phyloP scores from a whole-genome alignment of 2,329 filamentous ascomycete species.

The Fusarium irregulare region DNA sequence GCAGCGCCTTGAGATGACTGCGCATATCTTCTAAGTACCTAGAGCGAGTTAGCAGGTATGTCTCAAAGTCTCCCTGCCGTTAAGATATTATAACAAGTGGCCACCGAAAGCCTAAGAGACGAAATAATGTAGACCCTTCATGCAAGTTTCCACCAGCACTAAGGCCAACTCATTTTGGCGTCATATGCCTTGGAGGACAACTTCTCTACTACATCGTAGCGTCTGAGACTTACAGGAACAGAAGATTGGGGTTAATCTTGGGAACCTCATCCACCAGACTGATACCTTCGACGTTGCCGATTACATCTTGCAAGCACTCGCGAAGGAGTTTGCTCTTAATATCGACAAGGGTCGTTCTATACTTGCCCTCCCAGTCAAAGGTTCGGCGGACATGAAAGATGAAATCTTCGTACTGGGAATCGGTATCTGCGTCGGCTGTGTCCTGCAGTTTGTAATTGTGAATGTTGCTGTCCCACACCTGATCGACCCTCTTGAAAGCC shows the following conservation, averaged over 20 bases:
- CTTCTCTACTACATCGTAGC: background rate
- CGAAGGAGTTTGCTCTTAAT: constrained; percentile 86
- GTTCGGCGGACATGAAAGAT: constrained; percentile 85
- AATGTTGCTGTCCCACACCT: constrained; percentile 63
- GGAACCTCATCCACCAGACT: constrained; percentile 85
- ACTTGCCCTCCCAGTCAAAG: constrained; percentile 88
- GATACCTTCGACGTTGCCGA: constrained; percentile 61
- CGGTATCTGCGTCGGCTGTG: constrained; percentile 58
- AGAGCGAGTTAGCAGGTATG: constrained; percentile 32
- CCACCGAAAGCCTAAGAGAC: background rate
- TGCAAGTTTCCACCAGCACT: background rate
- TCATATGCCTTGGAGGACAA: background rate
- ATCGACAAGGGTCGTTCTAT: constrained; percentile 77
- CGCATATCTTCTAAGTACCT: constrained; percentile 84
- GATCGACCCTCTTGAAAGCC: constrained; percentile 65
- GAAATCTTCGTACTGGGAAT: constrained; percentile 77
- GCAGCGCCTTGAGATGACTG: constrained; percentile 71
- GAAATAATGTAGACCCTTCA: background rate
- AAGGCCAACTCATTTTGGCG: background rate
- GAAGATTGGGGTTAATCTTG: constrained; percentile 75
- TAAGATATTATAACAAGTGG: background rate
- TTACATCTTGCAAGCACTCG: constrained; percentile 64
- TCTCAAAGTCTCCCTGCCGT: background rate
- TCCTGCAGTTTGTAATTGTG: constrained; percentile 67
- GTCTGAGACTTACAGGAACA: constrained; percentile 67